phyloP scores from a whole-genome alignment of 2,329 filamentous ascomycete species.

The Botrytis medusae region DNA sequence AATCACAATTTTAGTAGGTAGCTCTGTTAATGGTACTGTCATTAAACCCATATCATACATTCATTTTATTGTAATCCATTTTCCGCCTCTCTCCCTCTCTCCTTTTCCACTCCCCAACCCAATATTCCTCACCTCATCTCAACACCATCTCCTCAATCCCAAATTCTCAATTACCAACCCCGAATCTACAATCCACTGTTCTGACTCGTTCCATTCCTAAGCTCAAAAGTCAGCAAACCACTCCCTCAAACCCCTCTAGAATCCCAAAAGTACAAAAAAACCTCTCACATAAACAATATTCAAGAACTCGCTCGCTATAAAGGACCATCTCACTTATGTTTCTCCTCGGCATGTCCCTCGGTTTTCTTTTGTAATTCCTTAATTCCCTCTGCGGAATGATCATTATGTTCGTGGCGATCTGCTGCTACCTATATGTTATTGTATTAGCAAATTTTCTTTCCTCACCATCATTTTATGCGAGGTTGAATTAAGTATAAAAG shows the following conservation, averaged over 20 bases:
- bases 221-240: slow-evolving; percentile 15
- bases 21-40: background rate
- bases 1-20: background rate
- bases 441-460: background rate
- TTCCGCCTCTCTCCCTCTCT: background rate
- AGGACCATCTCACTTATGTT: slow-evolving; percentile 35
- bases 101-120: background rate
- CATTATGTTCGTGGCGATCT: slow-evolving; percentile 28
- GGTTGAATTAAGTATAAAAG: background rate
- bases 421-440: slow-evolving; percentile 29
- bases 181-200: slow-evolving; percentile 27
- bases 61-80: background rate
- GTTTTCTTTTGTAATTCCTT: slow-evolving; percentile 63
- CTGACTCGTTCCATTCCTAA: slow-evolving; percentile 37
- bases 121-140: background rate
- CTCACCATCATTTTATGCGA: background rate
- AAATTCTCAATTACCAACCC: background rate
- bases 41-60: slow-evolving; percentile 8
- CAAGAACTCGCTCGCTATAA: background rate
- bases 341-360: slow-evolving; percentile 31
- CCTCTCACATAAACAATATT: slow-evolving; percentile 10
- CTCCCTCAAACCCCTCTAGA: background rate
- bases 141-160: background rate
- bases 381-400: slow-evolving; percentile 36
- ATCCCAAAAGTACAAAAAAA: background rate